Conservation (phyloP, 148 eudicot genomes). For the Fagopyrum tataricum region DNA sequence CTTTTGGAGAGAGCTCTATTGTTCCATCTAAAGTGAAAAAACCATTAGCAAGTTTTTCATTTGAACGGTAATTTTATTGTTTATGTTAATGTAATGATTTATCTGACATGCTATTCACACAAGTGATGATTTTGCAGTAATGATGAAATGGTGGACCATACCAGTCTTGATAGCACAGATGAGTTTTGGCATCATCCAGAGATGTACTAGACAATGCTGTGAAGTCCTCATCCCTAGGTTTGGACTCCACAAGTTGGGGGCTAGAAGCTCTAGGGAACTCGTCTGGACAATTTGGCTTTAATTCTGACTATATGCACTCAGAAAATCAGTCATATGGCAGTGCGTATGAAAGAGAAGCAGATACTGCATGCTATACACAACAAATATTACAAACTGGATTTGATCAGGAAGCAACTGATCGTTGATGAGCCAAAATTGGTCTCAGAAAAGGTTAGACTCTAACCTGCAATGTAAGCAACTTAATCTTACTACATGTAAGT, state of each 20-base stretch:
- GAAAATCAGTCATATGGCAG: constrained; percentile 24
- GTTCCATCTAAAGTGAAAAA: too few relatives aligned
- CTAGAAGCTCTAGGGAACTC: constrained; percentile 28
- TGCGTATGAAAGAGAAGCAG: constrained; percentile 23
- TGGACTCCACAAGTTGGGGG: constrained; percentile 39
- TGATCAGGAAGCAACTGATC: constrained; percentile 22
- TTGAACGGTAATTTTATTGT: too few relatives aligned
- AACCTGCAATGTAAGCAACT: neutral
- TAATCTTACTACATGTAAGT: neutral
- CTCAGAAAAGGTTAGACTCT: constrained; percentile 44
- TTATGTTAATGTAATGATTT: neutral
- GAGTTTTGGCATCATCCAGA: constrained; percentile 56
- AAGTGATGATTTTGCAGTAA: constrained; percentile 76
- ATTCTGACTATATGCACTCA: constrained; percentile 31
- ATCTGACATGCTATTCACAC: constrained; percentile 37
- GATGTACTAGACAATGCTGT: constrained; percentile 22
- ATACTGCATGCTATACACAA: constrained; percentile 26
- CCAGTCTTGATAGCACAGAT: constrained; percentile 44
- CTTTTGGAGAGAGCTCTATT: neutral
- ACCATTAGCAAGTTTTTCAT: too few relatives aligned
- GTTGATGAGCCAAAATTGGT: constrained; percentile 20
- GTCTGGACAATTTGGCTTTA: constrained; percentile 26
- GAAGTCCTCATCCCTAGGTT: constrained; percentile 34
- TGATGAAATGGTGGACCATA: constrained; percentile 40
- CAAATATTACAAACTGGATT: constrained; percentile 20